Percentiles rank a stretch among this genome's conserved stretches.
Conservation (phyloP, 2,329 filamentous ascomycete genomes). For the Lachnellula occidentalis region DNA sequence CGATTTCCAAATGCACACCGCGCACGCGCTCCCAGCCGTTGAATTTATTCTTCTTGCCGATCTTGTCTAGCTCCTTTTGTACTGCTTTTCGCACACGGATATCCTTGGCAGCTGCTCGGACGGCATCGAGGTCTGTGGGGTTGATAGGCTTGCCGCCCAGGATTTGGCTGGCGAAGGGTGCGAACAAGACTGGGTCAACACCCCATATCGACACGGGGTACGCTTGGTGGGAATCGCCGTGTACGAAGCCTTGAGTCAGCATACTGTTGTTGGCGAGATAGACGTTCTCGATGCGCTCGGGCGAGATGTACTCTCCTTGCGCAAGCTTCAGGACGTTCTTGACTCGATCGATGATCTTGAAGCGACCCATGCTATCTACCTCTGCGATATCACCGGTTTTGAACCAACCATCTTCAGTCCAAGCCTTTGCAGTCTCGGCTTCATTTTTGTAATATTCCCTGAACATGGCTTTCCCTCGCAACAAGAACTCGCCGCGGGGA, state of each 20-base stretch:
- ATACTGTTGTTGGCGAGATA: conserved; percentile 77
- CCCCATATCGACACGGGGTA: conserved; percentile 83
- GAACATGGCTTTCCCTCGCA: conserved; percentile 79
- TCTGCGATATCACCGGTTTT: conserved; percentile 87
- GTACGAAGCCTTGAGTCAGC: conserved; percentile 77
- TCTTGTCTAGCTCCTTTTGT: conserved; percentile 69
- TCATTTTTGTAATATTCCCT: conserved; percentile 84
- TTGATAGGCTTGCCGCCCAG: conserved; percentile 63
- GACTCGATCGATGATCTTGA: conserved; percentile 90
- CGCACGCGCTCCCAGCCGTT: conserved; percentile 84
- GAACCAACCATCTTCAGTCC: conserved; percentile 94
- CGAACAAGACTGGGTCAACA: conserved; percentile 78
- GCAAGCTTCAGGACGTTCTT: conserved; percentile 99
- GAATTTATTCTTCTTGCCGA: conserved; percentile 80
- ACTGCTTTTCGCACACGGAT: conserved; percentile 69
- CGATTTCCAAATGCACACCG: conserved; percentile 68
- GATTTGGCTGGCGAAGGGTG: conserved; percentile 71
- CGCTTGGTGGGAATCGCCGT: conserved; percentile 80
- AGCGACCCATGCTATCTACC: conserved; percentile 78
- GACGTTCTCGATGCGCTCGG: conserved; percentile 94
- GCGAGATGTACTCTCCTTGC: conserved; percentile 96
- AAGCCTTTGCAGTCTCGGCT: conserved; percentile 75
- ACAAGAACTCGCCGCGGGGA: conserved; percentile 82
- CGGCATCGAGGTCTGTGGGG: conserved; percentile 57
- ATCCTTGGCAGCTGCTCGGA: conserved; percentile 63